Evolutionary conservation across 2,329 filamentous ascomycete genomes (phyloP).

Genomic region (Aspergillus ochraceus): DNA sequence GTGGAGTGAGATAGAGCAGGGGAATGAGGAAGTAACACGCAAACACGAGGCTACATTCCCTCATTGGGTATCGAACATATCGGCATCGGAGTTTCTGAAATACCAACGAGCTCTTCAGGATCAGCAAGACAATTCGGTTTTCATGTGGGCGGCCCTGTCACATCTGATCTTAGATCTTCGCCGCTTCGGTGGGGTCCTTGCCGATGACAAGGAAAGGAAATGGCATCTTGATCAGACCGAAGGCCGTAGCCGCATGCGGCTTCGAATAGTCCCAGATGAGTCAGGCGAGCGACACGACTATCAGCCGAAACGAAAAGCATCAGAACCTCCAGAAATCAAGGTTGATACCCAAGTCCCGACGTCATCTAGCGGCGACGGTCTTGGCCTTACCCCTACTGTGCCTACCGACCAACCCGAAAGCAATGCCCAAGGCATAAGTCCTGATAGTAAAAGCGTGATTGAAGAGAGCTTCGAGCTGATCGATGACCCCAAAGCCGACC

Average conservation of each 20-base stretch:
- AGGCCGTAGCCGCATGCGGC: constrained; percentile 89
- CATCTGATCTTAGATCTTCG: constrained; percentile 77
- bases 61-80: constrained; percentile 95
- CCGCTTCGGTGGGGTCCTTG: constrained; percentile 78
- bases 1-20: constrained; percentile 71
- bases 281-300: constrained; percentile 69
- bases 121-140: constrained; percentile 84
- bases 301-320: constrained; percentile 78
- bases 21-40: constrained; percentile 69
- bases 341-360: constrained; percentile 47
- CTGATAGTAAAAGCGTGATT: constrained; percentile 46
- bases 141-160: constrained; percentile 71
- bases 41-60: constrained; percentile 85
- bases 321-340: constrained; percentile 49
- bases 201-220: constrained; percentile 62
- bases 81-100: constrained; percentile 86
- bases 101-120: constrained; percentile 88
- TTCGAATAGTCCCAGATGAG: constrained; percentile 79
- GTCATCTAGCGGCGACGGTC: constrained; percentile 43
- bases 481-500: constrained; percentile 83
- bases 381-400: constrained; percentile 36
- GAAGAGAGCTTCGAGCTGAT: constrained; percentile 97
- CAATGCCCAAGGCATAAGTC: constrained; percentile 30
- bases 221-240: constrained; percentile 97
- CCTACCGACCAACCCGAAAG: constrained; percentile 33